Evolutionary conservation across 164 flowering plant genomes (phyloP).

Genomic region (Chloranthus sessilifolius): DNA sequence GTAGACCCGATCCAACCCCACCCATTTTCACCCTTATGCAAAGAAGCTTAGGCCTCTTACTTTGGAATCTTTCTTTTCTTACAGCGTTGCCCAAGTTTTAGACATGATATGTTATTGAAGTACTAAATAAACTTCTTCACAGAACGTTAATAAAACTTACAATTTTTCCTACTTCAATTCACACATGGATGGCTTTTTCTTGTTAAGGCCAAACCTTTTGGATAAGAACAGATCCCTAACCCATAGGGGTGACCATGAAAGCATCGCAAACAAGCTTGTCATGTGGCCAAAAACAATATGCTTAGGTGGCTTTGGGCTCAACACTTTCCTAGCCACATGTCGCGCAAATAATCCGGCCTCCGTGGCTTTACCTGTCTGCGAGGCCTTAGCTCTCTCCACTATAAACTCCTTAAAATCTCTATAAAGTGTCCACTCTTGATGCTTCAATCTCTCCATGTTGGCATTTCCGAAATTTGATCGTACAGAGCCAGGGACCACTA

Average conservation of each 20-base stretch:
- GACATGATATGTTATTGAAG: too few species aligned
- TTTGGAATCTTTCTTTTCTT: too few species aligned
- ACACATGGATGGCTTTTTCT: too few species aligned
- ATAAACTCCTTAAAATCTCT: slow-evolving; percentile 46
- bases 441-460: slow-evolving; percentile 23
- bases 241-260: slow-evolving; percentile 56
- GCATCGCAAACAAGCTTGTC: slow-evolving; percentile 45
- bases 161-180: too few species aligned
- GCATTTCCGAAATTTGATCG: slow-evolving; percentile 48
- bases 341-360: slow-evolving; percentile 47
- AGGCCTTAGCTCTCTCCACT: slow-evolving; percentile 48
- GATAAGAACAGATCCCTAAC: slow-evolving; percentile 53
- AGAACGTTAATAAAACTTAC: too few species aligned
- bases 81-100: too few species aligned
- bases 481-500: slow-evolving; percentile 53
- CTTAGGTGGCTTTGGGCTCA: slow-evolving; percentile 53
- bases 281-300: slow-evolving; percentile 53
- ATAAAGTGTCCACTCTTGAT: slow-evolving; percentile 50
- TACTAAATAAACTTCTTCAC: too few species aligned
- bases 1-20: too few species aligned
- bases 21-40: too few species aligned
- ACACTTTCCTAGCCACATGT: slow-evolving; percentile 49
- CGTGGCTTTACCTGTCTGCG: slow-evolving; percentile 49
- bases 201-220: slow-evolving; percentile 30
- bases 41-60: too few species aligned